Evolutionary conservation across 257 asterid species (phyloP).

Genomic region (Solanum pinnatisectum): DNA sequence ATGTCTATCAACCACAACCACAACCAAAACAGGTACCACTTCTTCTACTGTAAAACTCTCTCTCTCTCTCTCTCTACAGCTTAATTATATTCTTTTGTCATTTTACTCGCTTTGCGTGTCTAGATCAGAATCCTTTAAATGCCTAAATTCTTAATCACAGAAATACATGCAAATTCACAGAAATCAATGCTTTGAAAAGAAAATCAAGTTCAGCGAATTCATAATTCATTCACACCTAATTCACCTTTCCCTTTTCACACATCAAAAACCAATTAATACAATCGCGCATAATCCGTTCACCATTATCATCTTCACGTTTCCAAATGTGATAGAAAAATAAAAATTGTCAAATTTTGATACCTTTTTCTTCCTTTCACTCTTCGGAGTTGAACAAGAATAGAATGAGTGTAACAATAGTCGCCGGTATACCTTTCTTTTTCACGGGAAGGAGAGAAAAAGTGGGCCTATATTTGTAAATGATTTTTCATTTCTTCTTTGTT

Average conservation of each 20-base stretch:
- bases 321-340: neutral
- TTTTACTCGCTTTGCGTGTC: slow-evolving; percentile 1
- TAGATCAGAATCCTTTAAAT: neutral
- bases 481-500: neutral
- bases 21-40: neutral
- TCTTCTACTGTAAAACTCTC: neutral
- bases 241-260: neutral
- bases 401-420: neutral
- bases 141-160: neutral
- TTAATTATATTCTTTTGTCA: neutral
- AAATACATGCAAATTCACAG: neutral
- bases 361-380: neutral
- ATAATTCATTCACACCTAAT: neutral
- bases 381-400: neutral
- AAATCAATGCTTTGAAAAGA: neutral
- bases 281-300: neutral
- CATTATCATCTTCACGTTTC: neutral
- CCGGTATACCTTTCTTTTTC: neutral
- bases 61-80: neutral
- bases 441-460: neutral
- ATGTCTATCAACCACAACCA: neutral
- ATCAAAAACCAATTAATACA: neutral
- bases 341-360: neutral
- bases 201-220: neutral
- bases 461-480: neutral